Evolutionary conservation across 2,329 filamentous ascomycete genomes (phyloP).

Genomic region (Alternaria atra): DNA sequence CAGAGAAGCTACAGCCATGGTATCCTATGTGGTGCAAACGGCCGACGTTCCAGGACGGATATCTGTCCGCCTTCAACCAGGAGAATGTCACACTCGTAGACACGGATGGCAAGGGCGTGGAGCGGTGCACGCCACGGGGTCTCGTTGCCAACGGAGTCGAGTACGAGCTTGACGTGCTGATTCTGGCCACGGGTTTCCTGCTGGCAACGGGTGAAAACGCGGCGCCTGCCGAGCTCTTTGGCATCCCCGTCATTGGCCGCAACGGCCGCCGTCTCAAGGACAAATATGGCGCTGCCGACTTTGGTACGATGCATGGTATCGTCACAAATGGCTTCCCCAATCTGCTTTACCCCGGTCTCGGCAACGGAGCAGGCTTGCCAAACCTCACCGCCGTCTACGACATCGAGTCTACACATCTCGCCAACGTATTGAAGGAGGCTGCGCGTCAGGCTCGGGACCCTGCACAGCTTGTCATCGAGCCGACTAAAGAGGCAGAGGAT

Average conservation of each 20-base stretch:
- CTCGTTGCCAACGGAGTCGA: slow-evolving; percentile 58
- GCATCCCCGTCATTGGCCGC: slow-evolving; percentile 54
- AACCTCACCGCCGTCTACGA: slow-evolving; percentile 8
- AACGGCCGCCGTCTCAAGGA: slow-evolving; percentile 55
- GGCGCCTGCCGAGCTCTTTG: slow-evolving; percentile 31
- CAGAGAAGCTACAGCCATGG: slow-evolving; percentile 64
- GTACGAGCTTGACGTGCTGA: slow-evolving; percentile 57
- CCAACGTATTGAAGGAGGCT: slow-evolving; percentile 8
- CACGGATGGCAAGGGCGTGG: slow-evolving; percentile 63
- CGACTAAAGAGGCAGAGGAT: slow-evolving; percentile 17
- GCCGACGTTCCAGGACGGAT: slow-evolving; percentile 67
- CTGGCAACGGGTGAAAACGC: slow-evolving; percentile 1
- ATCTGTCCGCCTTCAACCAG: slow-evolving; percentile 66
- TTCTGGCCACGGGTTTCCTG: slow-evolving; percentile 58
- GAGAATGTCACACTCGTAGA: slow-evolving; percentile 68
- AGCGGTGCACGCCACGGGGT: slow-evolving; percentile 55
- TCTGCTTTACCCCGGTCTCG: slow-evolving; percentile 16
- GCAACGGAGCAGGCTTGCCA: not conserved
- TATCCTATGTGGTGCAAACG: slow-evolving; percentile 71
- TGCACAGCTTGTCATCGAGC: slow-evolving; percentile 10
- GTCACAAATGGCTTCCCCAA: slow-evolving; percentile 28
- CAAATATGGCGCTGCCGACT: slow-evolving; percentile 55
- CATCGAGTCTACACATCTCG: slow-evolving; percentile 3
- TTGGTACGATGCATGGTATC: slow-evolving; percentile 54
- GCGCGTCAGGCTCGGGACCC: not conserved